Conservation (phyloP, 2,329 filamentous ascomycete genomes). For the Tolypocladium paradoxum region DNA sequence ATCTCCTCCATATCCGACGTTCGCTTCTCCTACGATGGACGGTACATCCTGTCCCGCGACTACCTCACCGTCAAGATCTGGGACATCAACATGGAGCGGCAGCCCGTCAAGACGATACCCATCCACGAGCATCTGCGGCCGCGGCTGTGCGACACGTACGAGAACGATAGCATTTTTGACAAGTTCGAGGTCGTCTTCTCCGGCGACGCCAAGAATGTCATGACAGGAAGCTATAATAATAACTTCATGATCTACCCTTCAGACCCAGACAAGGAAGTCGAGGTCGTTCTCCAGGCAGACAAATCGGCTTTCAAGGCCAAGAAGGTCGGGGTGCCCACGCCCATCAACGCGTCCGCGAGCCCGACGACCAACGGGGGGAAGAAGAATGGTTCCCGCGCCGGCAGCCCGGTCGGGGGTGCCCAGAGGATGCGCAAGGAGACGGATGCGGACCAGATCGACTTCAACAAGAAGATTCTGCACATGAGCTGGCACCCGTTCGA, state of each 20-base stretch:
- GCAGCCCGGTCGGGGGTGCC: conserved; percentile 67
- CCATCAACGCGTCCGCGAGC: conserved; percentile 76
- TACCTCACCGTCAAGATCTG: conserved; percentile 99
- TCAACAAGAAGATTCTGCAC: conserved; percentile 99
- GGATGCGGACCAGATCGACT: conserved; percentile 97
- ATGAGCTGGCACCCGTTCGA: conserved; percentile 99
- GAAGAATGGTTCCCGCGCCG: conserved; percentile 80
- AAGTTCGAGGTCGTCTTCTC: conserved; percentile 99
- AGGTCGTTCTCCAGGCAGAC: conserved; percentile 94
- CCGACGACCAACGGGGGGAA: conserved; percentile 66
- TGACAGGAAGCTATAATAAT: conserved; percentile 99
- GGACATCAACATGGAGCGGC: conserved; percentile 98
- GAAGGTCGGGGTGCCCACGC: conserved; percentile 96
- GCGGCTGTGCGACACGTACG: conserved; percentile 92
- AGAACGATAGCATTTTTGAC: conserved; percentile 99
- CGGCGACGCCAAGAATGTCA: conserved; percentile 95
- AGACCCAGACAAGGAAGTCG: conserved; percentile 89
- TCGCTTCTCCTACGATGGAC: conserved; percentile 89
- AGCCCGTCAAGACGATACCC: conserved; percentile 95
- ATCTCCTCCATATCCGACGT: conserved; percentile 99
- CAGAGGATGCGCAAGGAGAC: conserved; percentile 98
- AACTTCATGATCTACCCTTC: conserved; percentile 99
- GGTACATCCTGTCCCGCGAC: conserved; percentile 94
- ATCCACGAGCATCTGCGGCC: conserved; percentile 96
- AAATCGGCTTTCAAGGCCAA: conserved; percentile 99